These are phyloP conservation scores for Botrytis galanthina DNA, from an alignment of 2,329 filamentous ascomycete genomes.

Conservation along the genomic window DNA sequence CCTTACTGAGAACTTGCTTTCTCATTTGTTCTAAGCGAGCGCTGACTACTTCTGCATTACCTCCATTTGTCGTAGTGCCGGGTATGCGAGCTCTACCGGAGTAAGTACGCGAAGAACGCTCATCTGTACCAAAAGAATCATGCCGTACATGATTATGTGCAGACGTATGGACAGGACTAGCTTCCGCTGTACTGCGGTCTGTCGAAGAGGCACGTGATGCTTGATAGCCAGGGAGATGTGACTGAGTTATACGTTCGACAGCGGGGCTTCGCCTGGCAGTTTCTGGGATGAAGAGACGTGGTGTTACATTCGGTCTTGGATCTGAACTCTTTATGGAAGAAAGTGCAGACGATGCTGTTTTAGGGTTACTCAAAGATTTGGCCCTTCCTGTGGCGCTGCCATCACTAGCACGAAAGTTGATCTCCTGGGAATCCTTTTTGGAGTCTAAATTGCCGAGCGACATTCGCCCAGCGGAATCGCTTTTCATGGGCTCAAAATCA, in stretches of 20 bases:
- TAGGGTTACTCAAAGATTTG: constrained; percentile 36
- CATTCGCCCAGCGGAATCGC: constrained; percentile 5
- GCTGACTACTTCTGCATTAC: constrained; percentile 57
- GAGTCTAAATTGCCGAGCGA: constrained; percentile 18
- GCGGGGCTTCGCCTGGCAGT: constrained; percentile 39
- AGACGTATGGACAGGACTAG: constrained; percentile 57
- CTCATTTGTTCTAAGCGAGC: constrained; percentile 69
- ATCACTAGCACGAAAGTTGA: constrained; percentile 30
- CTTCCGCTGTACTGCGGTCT: constrained; percentile 55
- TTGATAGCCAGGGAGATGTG: constrained; percentile 46
- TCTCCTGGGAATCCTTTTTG: constrained; percentile 14
- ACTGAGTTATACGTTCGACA: constrained; percentile 43
- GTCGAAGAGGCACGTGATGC: constrained; percentile 58
- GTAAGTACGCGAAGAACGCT: constrained; percentile 40
- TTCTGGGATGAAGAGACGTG: constrained; percentile 29
- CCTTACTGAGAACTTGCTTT: constrained; percentile 84
- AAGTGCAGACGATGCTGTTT: constrained; percentile 34
- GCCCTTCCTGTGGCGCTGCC: constrained; percentile 25
- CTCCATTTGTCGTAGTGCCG: constrained; percentile 55
- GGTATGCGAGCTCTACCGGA: constrained; percentile 52
- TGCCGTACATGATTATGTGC: constrained; percentile 58
- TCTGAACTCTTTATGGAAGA: constrained; percentile 36
- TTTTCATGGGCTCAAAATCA: constrained; percentile 25
- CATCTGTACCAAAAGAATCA: constrained; percentile 52
- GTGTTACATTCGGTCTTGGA: constrained; percentile 35